These are phyloP conservation scores for Fusarium bactridioides DNA, from an alignment of 2,329 filamentous ascomycete genomes.

Conservation along the genomic window DNA sequence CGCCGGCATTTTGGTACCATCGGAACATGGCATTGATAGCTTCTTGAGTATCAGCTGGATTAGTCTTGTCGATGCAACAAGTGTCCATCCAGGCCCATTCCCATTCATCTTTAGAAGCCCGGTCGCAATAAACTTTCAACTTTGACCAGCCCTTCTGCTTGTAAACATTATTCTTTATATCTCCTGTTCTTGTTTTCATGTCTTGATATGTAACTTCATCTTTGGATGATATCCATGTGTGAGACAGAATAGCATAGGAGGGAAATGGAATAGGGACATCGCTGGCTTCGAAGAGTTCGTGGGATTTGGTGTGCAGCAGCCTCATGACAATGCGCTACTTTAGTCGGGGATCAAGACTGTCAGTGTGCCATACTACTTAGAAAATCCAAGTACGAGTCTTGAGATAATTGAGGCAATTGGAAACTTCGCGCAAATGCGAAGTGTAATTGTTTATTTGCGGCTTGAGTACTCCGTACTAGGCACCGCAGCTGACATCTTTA, in stretches of 20 bases:
- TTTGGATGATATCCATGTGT: background rate
- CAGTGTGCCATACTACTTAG: no score
- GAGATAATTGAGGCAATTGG: no score
- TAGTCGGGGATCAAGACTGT: no score
- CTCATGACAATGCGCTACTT: background rate
- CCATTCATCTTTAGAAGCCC: background rate
- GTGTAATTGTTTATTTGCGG: no score
- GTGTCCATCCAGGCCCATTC: background rate
- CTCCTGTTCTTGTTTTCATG: background rate
- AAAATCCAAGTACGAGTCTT: no score
- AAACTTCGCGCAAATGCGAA: no score
- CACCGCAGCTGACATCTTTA: no score
- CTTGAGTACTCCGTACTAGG: no score
- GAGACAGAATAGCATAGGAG: background rate
- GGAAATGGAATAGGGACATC: background rate
- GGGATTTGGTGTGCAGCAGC: fast-evolving
- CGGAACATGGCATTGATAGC: background rate
- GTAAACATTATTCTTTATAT: background rate
- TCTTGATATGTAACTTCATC: background rate
- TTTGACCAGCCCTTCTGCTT: background rate
- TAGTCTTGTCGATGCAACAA: background rate
- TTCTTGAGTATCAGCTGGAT: background rate
- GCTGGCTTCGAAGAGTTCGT: background rate
- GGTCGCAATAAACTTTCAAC: background rate
- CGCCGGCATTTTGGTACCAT: background rate